A percentile compares a stretch with the other conserved stretches of the same genome.
Conservation (phyloP, 768 basidiomycete genomes). For the Porphyrellus cyaneotinctus region DNA sequence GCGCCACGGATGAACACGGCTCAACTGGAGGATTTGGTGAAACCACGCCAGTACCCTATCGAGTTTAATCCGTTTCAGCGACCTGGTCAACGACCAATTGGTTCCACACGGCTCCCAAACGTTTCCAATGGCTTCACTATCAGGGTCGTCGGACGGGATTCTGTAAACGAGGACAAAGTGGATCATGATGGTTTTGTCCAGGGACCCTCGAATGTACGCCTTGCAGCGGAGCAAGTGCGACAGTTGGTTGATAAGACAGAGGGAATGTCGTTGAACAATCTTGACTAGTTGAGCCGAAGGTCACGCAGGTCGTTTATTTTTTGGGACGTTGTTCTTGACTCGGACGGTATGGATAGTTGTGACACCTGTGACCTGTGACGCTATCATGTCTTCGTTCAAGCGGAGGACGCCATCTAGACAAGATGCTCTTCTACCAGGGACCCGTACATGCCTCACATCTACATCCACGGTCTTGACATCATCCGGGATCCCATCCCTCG, state of each 20-base stretch:
- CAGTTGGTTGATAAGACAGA: conserved; percentile 13
- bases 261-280: conserved; percentile 24
- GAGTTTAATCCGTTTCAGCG: conserved; percentile 33
- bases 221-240: conserved; percentile 3
- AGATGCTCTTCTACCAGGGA: conserved; percentile 43
- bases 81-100: conserved; percentile 30
- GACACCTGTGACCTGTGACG: conserved; percentile 13
- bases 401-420: conserved; percentile 51
- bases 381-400: conserved; percentile 76
- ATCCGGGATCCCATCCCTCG: conserved; percentile 88
- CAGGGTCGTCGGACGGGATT: conserved; percentile 22
- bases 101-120: conserved; percentile 27
- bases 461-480: conserved; percentile 60
- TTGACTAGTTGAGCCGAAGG: conserved; percentile 20
- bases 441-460: conserved; percentile 55
- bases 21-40: conserved; percentile 22
- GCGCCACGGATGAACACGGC: conserved; percentile 20
- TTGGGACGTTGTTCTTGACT: neutral
- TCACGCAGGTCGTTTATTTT: too few relatives aligned
- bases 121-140: conserved; percentile 32
- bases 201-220: neutral
- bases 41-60: conserved; percentile 27
- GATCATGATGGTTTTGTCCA: neutral
- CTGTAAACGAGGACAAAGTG: neutral
- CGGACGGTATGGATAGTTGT: neutral